Evolutionary conservation across 192 early-diverging fungal species (phyloP), one percentile per base, ranked within the genome.

Genomic region (Podila minutissima): DNA sequence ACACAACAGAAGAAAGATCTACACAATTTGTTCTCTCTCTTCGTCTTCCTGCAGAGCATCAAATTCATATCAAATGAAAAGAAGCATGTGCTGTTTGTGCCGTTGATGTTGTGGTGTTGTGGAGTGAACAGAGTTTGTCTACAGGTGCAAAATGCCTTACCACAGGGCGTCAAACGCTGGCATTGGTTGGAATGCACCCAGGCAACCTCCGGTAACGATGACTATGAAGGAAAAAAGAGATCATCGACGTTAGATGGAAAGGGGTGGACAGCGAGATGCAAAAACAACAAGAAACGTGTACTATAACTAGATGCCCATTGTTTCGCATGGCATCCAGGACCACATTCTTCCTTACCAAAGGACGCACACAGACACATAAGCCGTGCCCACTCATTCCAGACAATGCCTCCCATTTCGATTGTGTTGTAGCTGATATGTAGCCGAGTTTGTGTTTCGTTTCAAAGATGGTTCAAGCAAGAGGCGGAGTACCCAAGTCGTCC

Each of bases 301-400:
- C 67, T 28, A 49, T 4, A 28, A n/a, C 33, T 20, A 15, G 49
- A 46, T 46, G 41, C 41, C 35, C 41, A 46, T 46, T 13, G 3
- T 13, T 4, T 46, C 2, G 15, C 38, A 46, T 46, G 41, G 13
- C 15, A 46, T 46, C 41, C 41, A 46, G 17, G n/a, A 60, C 1
- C 0, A 29, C 11, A n/a, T 5, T 37, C 4, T 38, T 10, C 2
- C 76, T 69, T 81, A 81, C 77, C 58, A 19, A 72, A 81, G 0
- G 77, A 59, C 7, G 66, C 13, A 5, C 66, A 37, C 33, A 81
- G 63, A 55, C 71, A 60, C 77, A 81, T 81, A 53, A 81, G 41
- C 12, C 77, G 70, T 33, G 77, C 71, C 77, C 77, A 81, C 20
- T 81, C 77, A 37, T 81, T 69, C 77, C 77, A 81, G 38, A 81